phyloP scores from a whole-genome alignment of 495 filamentous ascomycete genomes.

The Lepraria neglecta region DNA sequence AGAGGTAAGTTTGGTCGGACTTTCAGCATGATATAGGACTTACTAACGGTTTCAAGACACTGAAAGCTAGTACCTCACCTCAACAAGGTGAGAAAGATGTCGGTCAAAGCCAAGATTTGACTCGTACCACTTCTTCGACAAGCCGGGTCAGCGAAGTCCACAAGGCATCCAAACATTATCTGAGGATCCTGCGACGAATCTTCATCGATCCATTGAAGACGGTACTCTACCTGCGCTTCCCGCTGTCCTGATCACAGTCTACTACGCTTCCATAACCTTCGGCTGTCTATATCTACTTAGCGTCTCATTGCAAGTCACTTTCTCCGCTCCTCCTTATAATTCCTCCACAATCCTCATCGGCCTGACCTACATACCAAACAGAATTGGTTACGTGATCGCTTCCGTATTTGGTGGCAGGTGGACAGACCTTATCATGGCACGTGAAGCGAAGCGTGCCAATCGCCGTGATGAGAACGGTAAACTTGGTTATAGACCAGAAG shows the following conservation, averaged over 20 bases:
- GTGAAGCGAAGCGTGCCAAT: slow-evolving; percentile 64
- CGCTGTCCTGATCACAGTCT: slow-evolving; percentile 71
- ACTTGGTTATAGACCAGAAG: slow-evolving; percentile 71
- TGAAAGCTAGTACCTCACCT: too few relatives aligned
- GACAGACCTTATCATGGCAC: slow-evolving; percentile 86
- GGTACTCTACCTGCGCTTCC: slow-evolving; percentile 68
- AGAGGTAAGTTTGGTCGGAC: too few relatives aligned
- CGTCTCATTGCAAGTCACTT: slow-evolving; percentile 71
- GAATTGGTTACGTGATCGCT: slow-evolving; percentile 69
- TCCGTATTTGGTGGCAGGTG: slow-evolving; percentile 73
- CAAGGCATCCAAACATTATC: too few relatives aligned
- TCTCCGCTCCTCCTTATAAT: slow-evolving; percentile 64
- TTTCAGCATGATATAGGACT: too few relatives aligned
- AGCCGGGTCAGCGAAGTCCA: slow-evolving; percentile 48
- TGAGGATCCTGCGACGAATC: slow-evolving; percentile 53
- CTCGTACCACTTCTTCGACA: slow-evolving; percentile 42
- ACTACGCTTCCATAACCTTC: slow-evolving; percentile 76
- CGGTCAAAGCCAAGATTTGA: too few relatives aligned
- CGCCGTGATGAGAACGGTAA: slow-evolving; percentile 65
- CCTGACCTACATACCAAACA: slow-evolving; percentile 73
- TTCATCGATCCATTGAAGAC: slow-evolving; percentile 76
- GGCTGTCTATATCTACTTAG: slow-evolving; percentile 78
- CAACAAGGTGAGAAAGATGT: slow-evolving; percentile 35
- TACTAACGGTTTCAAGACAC: too few relatives aligned
- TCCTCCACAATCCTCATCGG: slow-evolving; percentile 68